A percentile compares a stretch with the other conserved stretches of the same genome.
Evolutionary conservation across 768 basidiomycete genomes (phyloP).

Genomic region (Boletus subcaerulescens): DNA sequence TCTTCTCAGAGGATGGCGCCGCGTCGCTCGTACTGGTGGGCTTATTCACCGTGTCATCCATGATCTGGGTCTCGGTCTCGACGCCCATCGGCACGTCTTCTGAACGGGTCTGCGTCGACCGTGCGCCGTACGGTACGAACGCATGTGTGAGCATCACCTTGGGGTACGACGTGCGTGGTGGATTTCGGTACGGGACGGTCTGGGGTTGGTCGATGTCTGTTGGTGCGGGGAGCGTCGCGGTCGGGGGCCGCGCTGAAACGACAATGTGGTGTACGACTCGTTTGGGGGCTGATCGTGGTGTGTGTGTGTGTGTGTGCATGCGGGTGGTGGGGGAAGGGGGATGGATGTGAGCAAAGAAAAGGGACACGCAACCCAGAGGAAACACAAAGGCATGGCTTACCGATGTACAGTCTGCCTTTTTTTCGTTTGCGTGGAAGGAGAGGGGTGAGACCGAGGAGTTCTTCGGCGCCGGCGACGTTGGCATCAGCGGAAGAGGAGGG

Average conservation of each 20-base stretch:
- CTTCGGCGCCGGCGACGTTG: constrained; percentile 59
- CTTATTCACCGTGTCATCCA: constrained; percentile 6
- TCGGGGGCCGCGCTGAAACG: constrained; percentile 47
- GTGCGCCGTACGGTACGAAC: constrained; percentile 62
- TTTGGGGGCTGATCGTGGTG: constrained; percentile 47
- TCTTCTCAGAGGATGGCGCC: not conserved
- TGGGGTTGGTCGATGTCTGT: not conserved
- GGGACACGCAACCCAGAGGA: too few relatives aligned
- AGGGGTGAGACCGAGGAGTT: constrained; percentile 57
- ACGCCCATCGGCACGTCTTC: constrained; percentile 22
- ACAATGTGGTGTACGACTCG: constrained; percentile 57
- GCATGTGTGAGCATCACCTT: constrained; percentile 58
- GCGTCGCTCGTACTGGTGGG: constrained; percentile 1
- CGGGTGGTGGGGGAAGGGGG: too few relatives aligned
- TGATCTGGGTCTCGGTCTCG: constrained; percentile 21
- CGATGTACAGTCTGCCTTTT: constrained; percentile 54
- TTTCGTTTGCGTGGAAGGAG: constrained; percentile 63
- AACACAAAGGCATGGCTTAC: constrained; percentile 31
- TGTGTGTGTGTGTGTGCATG: too few relatives aligned
- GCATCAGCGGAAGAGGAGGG: constrained; percentile 22
- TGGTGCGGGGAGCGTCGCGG: constrained; percentile 17
- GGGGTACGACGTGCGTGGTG: constrained; percentile 56
- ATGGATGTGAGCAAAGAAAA: too few relatives aligned
- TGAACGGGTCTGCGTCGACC: constrained; percentile 8
- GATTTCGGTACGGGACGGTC: constrained; percentile 41